A percentile compares a stretch with the other conserved stretches of the same genome.
phyloP scores from a whole-genome alignment of 2,329 filamentous ascomycete species.

The Penicillium occitanis region DNA sequence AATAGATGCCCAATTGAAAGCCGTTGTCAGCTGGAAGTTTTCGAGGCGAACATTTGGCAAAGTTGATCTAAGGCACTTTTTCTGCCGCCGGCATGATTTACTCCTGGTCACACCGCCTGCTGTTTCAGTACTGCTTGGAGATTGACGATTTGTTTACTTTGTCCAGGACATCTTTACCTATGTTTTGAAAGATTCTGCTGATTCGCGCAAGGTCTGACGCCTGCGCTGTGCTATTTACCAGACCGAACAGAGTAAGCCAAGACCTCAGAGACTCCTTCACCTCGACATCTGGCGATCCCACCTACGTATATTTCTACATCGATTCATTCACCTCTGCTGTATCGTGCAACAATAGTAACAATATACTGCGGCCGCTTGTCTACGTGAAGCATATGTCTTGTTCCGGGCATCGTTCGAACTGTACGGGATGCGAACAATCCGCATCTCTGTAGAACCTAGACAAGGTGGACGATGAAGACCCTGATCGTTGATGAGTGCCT shows the following conservation, averaged over 20 bases:
- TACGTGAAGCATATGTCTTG: background rate
- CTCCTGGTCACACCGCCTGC: slow-evolving; percentile 22
- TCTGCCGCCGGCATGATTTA: slow-evolving; percentile 22
- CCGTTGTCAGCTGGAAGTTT: background rate
- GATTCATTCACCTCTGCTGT: background rate
- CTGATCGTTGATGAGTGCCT: no score
- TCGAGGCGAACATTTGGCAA: slow-evolving; percentile 2
- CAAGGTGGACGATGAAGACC: no score
- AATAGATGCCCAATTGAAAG: background rate
- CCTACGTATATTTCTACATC: background rate
- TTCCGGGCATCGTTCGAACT: background rate
- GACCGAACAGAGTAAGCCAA: background rate
- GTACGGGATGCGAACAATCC: background rate
- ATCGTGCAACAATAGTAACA: background rate
- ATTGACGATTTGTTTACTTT: background rate
- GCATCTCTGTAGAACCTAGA: background rate
- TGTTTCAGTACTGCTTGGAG: background rate
- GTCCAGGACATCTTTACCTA: background rate
- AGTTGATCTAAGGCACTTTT: slow-evolving; percentile 22
- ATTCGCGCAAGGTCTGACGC: background rate
- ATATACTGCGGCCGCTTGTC: background rate
- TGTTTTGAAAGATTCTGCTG: background rate
- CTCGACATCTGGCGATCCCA: background rate
- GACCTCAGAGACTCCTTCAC: background rate
- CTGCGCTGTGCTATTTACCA: background rate